Evolutionary conservation across 306 rosid species (phyloP), one percentile per base, ranked within the genome.

Genomic region (Aeschynomene evenia): DNA sequence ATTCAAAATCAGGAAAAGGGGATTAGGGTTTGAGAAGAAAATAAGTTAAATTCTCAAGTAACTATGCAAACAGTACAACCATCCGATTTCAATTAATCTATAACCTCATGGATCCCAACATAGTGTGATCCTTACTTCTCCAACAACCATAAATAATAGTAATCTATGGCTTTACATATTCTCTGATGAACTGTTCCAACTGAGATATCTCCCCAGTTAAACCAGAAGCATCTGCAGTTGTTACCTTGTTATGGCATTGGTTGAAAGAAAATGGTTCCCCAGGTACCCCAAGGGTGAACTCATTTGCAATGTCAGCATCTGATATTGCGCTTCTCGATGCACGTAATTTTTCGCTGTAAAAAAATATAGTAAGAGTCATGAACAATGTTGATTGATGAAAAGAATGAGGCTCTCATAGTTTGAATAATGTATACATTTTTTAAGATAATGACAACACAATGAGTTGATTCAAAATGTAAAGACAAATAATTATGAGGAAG

Each of bases 301-400:
- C 96, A 48, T 79, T 82, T 19, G 86, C 62, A 56, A 90, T 79
- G 79, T 90, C 96, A 46, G 94, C 96, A 7, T 54, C 79, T 8
- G 94, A 90, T 70, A 90, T 59, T 52, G 88, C 91, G 70, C 88
- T 87, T 82, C 96, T 82, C 39, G 96, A 85, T 60, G 84, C 73
- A 26, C 88, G 85, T 66, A 87, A 80, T 74, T 90, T 90, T 55
- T 90, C 96, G 33, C 94, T 90, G 78, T 37, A 63, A 23, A 59
- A 64, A 43, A 36, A 64, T 68, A 64, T 68, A 20, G 12, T 51
- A 55, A 49, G 37, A 68, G 51, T 70, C 55, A 37, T 58, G 49
- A n/a, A 33, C 51, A 7, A 7, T 21, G 33, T 37, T 60, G 60
- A 23, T 4, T 53, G 51, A 50, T 10, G 6, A 9, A 42, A 63